phyloP scores from a whole-genome alignment of 805 yeast species.

The Pichia phayaonensis region DNA sequence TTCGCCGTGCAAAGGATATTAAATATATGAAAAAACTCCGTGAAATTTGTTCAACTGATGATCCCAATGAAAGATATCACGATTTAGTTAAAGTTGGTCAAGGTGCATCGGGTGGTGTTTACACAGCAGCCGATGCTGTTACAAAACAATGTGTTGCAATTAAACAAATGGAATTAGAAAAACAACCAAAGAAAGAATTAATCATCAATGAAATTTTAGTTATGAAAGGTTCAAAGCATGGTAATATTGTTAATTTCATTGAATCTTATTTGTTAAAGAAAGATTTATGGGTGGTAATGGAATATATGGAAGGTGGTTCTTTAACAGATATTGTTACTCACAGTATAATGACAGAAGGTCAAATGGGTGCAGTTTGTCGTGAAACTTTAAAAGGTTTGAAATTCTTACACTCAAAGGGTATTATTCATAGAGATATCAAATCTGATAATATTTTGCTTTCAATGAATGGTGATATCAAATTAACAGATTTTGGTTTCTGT shows the following conservation, averaged over 20 bases:
- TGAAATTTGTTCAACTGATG: conserved; percentile 75
- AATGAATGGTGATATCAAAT: conserved; percentile 78
- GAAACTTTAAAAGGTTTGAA: conserved; percentile 83
- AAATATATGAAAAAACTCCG: conserved; percentile 64
- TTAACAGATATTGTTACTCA: conserved; percentile 93
- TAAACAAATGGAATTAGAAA: conserved; percentile 90
- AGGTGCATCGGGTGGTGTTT: conserved; percentile 98
- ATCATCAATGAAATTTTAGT: conserved; percentile 93
- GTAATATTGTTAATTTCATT: conserved; percentile 88
- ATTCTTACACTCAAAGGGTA: conserved; percentile 85
- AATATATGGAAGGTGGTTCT: conserved; percentile 98
- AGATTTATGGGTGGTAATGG: conserved; percentile 96
- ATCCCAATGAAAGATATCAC: conserved; percentile 65
- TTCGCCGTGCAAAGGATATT: conserved; percentile 62
- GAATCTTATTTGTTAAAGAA: conserved; percentile 74
- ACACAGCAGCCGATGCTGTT: conserved; percentile 65
- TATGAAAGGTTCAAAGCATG: conserved; percentile 87
- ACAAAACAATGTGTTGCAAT: conserved; percentile 71
- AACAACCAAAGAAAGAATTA: conserved; percentile 92
- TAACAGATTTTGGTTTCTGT: conserved; percentile 78
- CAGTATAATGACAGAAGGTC: conserved; percentile 81
- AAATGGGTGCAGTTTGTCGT: conserved; percentile 89
- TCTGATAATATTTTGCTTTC: conserved; percentile 86
- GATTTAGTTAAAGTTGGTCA: conserved; percentile 85
- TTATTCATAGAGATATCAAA: conserved; percentile 92